Evolutionary conservation across 1,284 basidiomycete species (phyloP).

Genomic region (Austroboletus novae-zelandiae): DNA sequence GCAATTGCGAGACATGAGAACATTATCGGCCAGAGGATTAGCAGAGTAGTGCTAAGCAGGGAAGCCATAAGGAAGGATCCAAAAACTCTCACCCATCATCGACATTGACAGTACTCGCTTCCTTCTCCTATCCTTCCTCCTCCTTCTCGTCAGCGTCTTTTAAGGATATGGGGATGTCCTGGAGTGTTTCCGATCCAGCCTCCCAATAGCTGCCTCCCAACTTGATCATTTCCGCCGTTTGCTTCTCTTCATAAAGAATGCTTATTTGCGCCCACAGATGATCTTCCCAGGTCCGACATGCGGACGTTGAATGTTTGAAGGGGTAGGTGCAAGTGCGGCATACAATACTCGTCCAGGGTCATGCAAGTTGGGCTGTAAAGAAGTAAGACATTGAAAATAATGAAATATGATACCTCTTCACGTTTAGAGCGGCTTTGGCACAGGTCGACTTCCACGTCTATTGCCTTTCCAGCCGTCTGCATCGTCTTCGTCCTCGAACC

Average conservation of each 20-base stretch:
- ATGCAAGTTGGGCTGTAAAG: slow-evolving; percentile 59
- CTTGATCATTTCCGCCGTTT: slow-evolving; percentile 57
- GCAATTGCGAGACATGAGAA: slow-evolving; percentile 84
- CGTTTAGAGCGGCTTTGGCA: slow-evolving; percentile 74
- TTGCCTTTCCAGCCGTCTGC: slow-evolving; percentile 67
- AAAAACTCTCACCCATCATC: slow-evolving; percentile 52
- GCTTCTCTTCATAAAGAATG: slow-evolving; percentile 80
- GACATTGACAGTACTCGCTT: slow-evolving; percentile 53
- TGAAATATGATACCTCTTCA: slow-evolving; percentile 37
- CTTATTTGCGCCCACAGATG: slow-evolving; percentile 92
- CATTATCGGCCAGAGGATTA: slow-evolving; percentile 71
- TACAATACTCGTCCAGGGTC: slow-evolving; percentile 82
- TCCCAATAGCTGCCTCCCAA: slow-evolving; percentile 68
- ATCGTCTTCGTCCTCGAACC: slow-evolving; percentile 50
- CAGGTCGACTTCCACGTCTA: slow-evolving; percentile 85
- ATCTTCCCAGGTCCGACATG: slow-evolving; percentile 92
- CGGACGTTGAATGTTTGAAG: slow-evolving; percentile 73
- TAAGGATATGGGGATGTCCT: slow-evolving; percentile 34
- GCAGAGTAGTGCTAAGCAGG: slow-evolving; percentile 1
- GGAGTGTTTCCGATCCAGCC: slow-evolving; percentile 42
- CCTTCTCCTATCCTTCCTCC: slow-evolving; percentile 62
- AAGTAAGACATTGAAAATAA: slow-evolving; percentile 5
- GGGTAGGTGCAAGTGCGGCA: slow-evolving; percentile 81
- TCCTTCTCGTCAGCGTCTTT: slow-evolving; percentile 42
- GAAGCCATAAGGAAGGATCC: background rate